These are phyloP conservation scores for Saturnispora galanensis DNA, from an alignment of 805 yeast species.

Conservation along the genomic window DNA sequence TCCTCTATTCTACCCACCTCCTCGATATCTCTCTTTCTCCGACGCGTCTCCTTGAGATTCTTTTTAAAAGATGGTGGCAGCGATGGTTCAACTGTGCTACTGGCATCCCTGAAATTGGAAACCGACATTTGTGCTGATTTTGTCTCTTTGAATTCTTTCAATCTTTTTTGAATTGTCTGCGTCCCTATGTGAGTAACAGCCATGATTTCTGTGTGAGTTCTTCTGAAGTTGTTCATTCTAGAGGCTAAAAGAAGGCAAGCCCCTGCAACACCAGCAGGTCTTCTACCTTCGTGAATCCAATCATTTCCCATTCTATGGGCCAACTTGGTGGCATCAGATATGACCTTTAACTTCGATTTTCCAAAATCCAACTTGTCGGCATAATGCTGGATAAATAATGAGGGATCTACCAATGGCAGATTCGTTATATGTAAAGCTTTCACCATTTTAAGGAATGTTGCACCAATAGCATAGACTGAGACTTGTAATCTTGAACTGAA, in stretches of 20 bases:
- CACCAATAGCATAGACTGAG: slow-evolving; percentile 89
- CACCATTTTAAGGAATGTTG: slow-evolving; percentile 91
- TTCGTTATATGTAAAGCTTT: slow-evolving; percentile 66
- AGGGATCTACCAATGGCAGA: slow-evolving; percentile 88
- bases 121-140: slow-evolving; percentile 66
- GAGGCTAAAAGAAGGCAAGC: slow-evolving; percentile 91
- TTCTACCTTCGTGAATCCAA: slow-evolving; percentile 93
- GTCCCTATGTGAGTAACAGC: slow-evolving; percentile 94
- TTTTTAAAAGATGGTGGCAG: slow-evolving; percentile 78
- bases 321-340: slow-evolving; percentile 75
- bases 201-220: slow-evolving; percentile 89
- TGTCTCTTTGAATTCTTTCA: slow-evolving; percentile 79
- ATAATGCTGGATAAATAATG: slow-evolving; percentile 86
- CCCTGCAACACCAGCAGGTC: slow-evolving; percentile 98
- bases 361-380: slow-evolving; percentile 81
- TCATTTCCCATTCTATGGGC: slow-evolving; percentile 89
- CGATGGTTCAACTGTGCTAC: slow-evolving; percentile 32
- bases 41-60: slow-evolving; percentile 43
- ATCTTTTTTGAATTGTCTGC: slow-evolving; percentile 81
- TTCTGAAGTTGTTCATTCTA: slow-evolving; percentile 88
- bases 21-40: slow-evolving; percentile 19
- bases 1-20: slow-evolving; percentile 32
- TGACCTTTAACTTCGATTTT: slow-evolving; percentile 61
- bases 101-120: slow-evolving; percentile 50
- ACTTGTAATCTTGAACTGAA: slow-evolving; percentile 84